phyloP scores from a whole-genome alignment of 768 basidiomycete genomes.

The Filobasidium wieringae region DNA sequence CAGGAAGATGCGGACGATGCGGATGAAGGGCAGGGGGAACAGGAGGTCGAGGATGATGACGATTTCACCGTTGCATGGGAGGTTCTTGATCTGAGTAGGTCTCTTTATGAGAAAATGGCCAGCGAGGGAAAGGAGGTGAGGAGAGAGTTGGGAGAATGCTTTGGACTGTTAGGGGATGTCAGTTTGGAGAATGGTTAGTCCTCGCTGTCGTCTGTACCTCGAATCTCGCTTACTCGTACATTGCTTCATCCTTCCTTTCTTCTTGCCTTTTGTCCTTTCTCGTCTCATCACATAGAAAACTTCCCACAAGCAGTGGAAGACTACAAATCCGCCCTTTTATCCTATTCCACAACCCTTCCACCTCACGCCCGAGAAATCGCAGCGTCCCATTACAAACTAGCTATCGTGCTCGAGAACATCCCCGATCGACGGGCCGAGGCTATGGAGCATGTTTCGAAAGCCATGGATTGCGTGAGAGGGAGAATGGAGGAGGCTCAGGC shows the following conservation, averaged over 20 bases:
- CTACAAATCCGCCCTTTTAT: conserved; percentile 61
- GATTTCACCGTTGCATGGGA: conserved; percentile 99
- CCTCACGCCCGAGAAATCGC: conserved; percentile 85
- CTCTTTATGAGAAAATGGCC: conserved; percentile 51
- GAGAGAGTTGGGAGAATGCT: conserved; percentile 81
- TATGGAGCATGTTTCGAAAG: conserved; percentile 66
- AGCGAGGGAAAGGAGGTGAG: conserved; percentile 51
- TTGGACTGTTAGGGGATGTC: conserved; percentile 85
- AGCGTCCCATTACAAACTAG: conserved; percentile 86
- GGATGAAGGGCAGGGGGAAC: conserved; percentile 43
- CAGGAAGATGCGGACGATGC: conserved; percentile 54
- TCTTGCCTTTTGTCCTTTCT: background rate
- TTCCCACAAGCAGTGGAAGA: conserved; percentile 88
- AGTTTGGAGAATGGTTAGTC: conserved; percentile 81
- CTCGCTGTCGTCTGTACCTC: too few relatives aligned
- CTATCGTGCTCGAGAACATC: conserved; percentile 83
- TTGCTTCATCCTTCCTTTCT: background rate
- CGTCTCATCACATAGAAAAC: conserved; percentile 53
- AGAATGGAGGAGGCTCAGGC: conserved; percentile 35
- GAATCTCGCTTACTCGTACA: background rate
- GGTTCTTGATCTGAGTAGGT: conserved; percentile 83
- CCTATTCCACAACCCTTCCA: conserved; percentile 65
- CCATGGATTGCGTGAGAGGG: conserved; percentile 62
- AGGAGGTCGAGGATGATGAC: conserved; percentile 57
- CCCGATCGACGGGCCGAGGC: conserved; percentile 71